A percentile compares a stretch with the other conserved stretches of the same genome.
These are phyloP conservation scores for Chytriomyces sp. DNA, from an alignment of 192 early-diverging fungal species.

Conservation along the genomic window DNA sequence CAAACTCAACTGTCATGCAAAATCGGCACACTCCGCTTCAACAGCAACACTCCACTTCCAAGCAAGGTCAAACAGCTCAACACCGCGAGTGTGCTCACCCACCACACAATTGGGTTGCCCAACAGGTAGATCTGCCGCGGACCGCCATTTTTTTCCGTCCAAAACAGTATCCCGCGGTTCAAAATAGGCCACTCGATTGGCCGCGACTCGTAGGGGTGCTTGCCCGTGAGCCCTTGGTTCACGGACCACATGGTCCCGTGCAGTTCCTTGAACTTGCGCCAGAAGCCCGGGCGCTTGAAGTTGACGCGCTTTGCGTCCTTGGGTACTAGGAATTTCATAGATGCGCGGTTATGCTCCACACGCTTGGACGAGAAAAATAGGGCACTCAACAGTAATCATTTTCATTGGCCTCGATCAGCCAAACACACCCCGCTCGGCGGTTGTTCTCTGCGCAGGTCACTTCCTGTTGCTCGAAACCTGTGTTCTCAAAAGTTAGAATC, in stretches of 20 bases:
- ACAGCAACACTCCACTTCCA: constrained; percentile 26
- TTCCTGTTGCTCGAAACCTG: constrained; percentile 80
- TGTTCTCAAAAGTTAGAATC: neutral
- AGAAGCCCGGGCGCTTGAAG: constrained; percentile 50
- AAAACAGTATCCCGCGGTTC: constrained; percentile 56
- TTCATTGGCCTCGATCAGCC: constrained; percentile 49
- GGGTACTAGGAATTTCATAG: constrained; percentile 42
- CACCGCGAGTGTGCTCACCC: constrained; percentile 27
- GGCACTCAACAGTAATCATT: constrained; percentile 32
- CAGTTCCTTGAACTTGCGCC: constrained; percentile 53
- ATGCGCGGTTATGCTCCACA: too few relatives aligned
- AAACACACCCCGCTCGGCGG: constrained; percentile 21
- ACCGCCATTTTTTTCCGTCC: constrained; percentile 46
- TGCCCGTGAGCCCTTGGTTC: constrained; percentile 49
- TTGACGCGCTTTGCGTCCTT: constrained; percentile 35
- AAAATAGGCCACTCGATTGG: constrained; percentile 61
- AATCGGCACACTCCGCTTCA: constrained; percentile 36
- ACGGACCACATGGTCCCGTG: constrained; percentile 55
- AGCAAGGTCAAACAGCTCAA: constrained; percentile 28
- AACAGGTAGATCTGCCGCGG: constrained; percentile 51
- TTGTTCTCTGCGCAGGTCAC: constrained; percentile 87
- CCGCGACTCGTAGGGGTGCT: constrained; percentile 57
- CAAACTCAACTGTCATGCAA: constrained; percentile 22
- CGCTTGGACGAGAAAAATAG: constrained; percentile 25
- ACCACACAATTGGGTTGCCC: constrained; percentile 61